phyloP scores from a whole-genome alignment of 768 basidiomycete genomes.

The Xanthoconium purpureum region DNA sequence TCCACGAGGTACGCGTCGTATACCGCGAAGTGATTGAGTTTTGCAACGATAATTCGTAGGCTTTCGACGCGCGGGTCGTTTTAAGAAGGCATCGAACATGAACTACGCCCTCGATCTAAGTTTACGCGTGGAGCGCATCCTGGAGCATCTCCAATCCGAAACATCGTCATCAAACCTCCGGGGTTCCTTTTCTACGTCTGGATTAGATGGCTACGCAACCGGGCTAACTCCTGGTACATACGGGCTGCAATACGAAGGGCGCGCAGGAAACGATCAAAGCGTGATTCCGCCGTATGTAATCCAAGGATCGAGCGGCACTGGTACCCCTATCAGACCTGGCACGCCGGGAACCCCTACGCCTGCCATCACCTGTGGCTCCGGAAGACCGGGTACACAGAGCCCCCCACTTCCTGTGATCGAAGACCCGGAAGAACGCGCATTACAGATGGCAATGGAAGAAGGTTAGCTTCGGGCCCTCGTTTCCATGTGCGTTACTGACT shows the following conservation, averaged over 20 bases:
- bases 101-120: slow-evolving; percentile 65
- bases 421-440: slow-evolving; percentile 47
- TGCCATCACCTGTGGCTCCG: slow-evolving; percentile 2
- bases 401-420: slow-evolving; percentile 25
- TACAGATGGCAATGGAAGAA: slow-evolving; percentile 51
- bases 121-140: slow-evolving; percentile 34
- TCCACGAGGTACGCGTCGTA: slow-evolving; percentile 40
- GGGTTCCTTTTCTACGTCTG: slow-evolving; percentile 23
- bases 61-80: slow-evolving; percentile 60
- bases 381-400: slow-evolving; percentile 4
- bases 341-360: slow-evolving; percentile 21
- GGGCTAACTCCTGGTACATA: slow-evolving; percentile 42
- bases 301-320: slow-evolving; percentile 18
- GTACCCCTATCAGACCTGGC: slow-evolving; percentile 26
- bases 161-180: slow-evolving; percentile 21
- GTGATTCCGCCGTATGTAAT: slow-evolving; percentile 22
- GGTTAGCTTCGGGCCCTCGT: slow-evolving; percentile 33
- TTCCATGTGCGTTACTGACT: slow-evolving; percentile 36
- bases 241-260: slow-evolving; percentile 66
- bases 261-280: slow-evolving; percentile 56
- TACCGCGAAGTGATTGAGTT: slow-evolving; percentile 35
- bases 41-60: slow-evolving; percentile 9
- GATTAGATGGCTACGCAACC: slow-evolving; percentile 20
- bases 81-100: slow-evolving; percentile 95
- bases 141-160: slow-evolving; percentile 30